Percentiles rank a stretch among this genome's conserved stretches.
Conservation (phyloP, 2,329 filamentous ascomycete genomes). For the Fusarium albidum region DNA sequence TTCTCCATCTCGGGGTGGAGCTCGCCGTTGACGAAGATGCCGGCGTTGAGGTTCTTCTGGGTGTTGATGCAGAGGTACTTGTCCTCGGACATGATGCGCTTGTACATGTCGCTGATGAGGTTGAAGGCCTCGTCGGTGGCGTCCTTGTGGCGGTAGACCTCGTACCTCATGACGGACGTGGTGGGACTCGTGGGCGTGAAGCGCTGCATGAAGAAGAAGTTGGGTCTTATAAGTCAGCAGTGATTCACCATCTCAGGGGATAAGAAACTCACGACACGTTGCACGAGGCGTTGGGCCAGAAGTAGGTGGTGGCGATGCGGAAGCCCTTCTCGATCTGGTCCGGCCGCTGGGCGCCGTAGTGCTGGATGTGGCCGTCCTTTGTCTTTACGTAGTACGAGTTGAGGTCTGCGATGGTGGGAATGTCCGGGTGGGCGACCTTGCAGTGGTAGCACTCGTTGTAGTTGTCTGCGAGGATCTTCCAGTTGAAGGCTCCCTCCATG, state of each 20-base stretch:
- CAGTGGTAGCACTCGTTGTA: conserved; percentile 75
- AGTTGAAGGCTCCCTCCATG: conserved; percentile 65
- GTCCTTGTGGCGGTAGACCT: conserved; percentile 69
- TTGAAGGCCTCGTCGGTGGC: conserved; percentile 66
- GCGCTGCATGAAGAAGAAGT: conserved; percentile 71
- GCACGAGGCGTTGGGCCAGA: conserved; percentile 60
- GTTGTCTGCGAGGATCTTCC: conserved; percentile 69
- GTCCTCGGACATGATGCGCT: conserved; percentile 70
- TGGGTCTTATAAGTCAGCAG: conserved; percentile 48
- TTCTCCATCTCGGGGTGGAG: conserved; percentile 69
- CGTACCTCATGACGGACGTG: conserved; percentile 65
- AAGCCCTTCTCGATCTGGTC: conserved; percentile 59
- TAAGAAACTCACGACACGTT: conserved; percentile 57
- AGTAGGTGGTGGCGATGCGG: conserved; percentile 56
- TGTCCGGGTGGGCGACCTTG: conserved; percentile 65
- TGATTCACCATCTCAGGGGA: not conserved
- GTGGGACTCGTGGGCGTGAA: conserved; percentile 64
- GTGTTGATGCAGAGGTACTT: conserved; percentile 67
- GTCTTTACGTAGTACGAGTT: conserved; percentile 62
- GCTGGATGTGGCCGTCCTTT: conserved; percentile 58
- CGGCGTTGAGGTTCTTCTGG: conserved; percentile 68
- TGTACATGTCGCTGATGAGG: conserved; percentile 66
- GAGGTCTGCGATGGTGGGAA: conserved; percentile 64
- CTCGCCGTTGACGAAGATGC: conserved; percentile 69
- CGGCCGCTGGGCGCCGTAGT: conserved; percentile 55